Base-by-base conservation (phyloP, 345 rosid species). In the Boechera divaricarpa region DNA sequence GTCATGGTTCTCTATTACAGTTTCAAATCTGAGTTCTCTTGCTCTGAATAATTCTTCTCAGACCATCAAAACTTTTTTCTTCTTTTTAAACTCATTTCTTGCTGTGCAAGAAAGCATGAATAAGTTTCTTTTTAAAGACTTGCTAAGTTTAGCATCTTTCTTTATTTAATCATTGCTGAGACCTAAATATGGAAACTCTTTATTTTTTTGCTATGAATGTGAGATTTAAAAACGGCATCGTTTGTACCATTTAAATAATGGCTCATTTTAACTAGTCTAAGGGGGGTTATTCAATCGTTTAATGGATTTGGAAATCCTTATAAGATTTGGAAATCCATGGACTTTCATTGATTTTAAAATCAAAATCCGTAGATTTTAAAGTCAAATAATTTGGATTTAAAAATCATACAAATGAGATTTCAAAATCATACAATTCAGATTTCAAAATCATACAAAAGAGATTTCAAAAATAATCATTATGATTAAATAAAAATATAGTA, bases 1-100 rank as follows among this genome's bases (percentile, higher is more conserved):
- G 72, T 86, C 44, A 84, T 88, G 94, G 79, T 70, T 59, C 85
- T 89, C 35, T 38, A 72, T 0, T 89, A 89, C 42, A 60, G 81
- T 51, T 84, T 85, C 9, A 86, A 54, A 63, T 39, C 74, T 49
- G 3, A 26, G 35, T 5, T 31, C 29, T 47, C 38, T 63, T 35
- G 16, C 29, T 63, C 11, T 15, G 1, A 10, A 10, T 42, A 31
- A 44, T 38, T 39, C 44, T 54, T 13, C 42, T 51, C 59, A 3
- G n/a, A 63, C 9, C 13, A 16, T 21, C 13, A 24, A 42, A 53
- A 36, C 15, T 24, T 41, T 18, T 5, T 29, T 41, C 55, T 26
- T 54, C 36, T 55, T 16, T 7, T 5, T 13, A 42, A 53, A 65
- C 48, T 15, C 48, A 28, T 64, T 55, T 74, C 64, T 74, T 74